phyloP scores from a whole-genome alignment of 306 rosid genomes.

The Boehmeria nivea region DNA sequence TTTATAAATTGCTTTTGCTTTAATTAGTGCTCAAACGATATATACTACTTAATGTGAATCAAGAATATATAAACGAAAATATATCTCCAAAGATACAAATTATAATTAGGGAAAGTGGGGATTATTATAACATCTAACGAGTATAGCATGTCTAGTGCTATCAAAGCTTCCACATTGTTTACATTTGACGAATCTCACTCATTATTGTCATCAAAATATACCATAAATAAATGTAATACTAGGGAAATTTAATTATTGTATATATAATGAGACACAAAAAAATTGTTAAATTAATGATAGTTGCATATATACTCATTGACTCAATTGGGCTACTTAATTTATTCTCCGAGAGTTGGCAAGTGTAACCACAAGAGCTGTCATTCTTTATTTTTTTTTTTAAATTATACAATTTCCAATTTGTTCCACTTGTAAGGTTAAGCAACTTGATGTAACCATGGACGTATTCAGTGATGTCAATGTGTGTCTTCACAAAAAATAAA shows the following conservation, averaged over 20 bases:
- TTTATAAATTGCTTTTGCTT: neutral
- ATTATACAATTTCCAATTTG: no score
- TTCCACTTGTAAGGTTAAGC: neutral
- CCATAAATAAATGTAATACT: neutral
- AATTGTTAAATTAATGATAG: neutral
- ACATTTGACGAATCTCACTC: no score
- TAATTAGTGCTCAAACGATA: no score
- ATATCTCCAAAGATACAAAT: no score
- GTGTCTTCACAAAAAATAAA: no score
- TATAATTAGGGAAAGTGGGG: no score
- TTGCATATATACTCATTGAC: neutral
- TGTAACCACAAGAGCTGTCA: neutral
- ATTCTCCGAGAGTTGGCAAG: neutral
- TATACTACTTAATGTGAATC: no score
- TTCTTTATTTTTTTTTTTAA: no score
- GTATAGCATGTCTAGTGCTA: neutral
- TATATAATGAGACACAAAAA: neutral
- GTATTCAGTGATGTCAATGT: conserved; percentile 1
- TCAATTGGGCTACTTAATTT: neutral
- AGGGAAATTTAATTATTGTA: no score
- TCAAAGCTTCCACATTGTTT: neutral
- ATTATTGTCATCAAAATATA: neutral
- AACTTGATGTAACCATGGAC: neutral
- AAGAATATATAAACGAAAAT: no score
- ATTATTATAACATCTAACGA: neutral